phyloP scores from a whole-genome alignment of 176 grass and related monocot genomes.

The Typha latifolia region DNA sequence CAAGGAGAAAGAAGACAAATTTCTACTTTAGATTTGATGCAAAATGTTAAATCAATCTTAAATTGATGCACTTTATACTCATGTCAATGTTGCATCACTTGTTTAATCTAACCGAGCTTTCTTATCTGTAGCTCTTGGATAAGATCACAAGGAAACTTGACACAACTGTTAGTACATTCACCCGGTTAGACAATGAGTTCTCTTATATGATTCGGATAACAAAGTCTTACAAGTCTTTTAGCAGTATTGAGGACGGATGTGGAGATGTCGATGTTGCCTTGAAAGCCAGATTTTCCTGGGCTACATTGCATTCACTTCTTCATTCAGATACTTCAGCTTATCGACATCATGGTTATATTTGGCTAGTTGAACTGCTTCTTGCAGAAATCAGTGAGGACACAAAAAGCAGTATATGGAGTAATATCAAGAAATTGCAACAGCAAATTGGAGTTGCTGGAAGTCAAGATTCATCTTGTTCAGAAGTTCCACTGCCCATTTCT shows the following conservation, averaged over 20 bases:
- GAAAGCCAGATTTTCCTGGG: slow-evolving; percentile 73
- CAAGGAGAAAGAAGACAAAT: too few relatives aligned
- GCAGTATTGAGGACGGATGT: slow-evolving; percentile 66
- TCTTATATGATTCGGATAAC: slow-evolving; percentile 83
- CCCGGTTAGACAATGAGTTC: slow-evolving; percentile 77
- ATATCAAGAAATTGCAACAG: slow-evolving; percentile 69
- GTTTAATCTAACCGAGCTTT: slow-evolving; percentile 25
- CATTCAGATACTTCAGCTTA: slow-evolving; percentile 74
- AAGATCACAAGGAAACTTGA: slow-evolving; percentile 79
- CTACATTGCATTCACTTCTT: slow-evolving; percentile 80
- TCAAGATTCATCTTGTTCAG: slow-evolving; percentile 55
- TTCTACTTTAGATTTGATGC: too few relatives aligned
- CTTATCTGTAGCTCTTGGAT: slow-evolving; percentile 61
- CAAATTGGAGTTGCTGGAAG: slow-evolving; percentile 78
- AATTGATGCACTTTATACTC: too few relatives aligned
- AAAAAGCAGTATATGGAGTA: slow-evolving; percentile 63
- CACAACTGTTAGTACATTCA: slow-evolving; percentile 62
- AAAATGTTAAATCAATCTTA: too few relatives aligned
- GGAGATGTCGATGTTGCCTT: slow-evolving; percentile 43
- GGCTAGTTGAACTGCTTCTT: slow-evolving; percentile 90
- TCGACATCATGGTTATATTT: slow-evolving; percentile 98
- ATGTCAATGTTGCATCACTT: not conserved
- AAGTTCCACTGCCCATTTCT: slow-evolving; percentile 80
- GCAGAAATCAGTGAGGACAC: slow-evolving; percentile 78
- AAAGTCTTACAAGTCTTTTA: slow-evolving; percentile 59